Evolutionary conservation across 108 stramenopile genomes (phyloP).

Genomic region (Discostella pseudostelligera): DNA sequence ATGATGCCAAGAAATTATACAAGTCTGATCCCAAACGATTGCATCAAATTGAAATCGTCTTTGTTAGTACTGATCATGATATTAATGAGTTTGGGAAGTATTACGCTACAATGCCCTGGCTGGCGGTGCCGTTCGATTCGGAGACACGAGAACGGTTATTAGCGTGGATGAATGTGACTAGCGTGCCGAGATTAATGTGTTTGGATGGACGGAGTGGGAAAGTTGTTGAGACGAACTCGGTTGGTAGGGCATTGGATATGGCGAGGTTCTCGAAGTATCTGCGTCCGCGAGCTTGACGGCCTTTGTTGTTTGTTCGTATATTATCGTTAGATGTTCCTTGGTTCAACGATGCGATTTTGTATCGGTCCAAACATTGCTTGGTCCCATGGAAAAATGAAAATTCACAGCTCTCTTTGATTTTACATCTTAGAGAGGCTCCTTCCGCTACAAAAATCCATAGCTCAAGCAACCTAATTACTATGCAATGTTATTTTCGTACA

Average conservation of each 20-base stretch:
- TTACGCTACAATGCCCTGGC: conserved; percentile 80
- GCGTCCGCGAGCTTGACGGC: too few relatives aligned
- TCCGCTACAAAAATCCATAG: too few relatives aligned
- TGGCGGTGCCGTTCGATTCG: conserved; percentile 76
- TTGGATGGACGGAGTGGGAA: conserved; percentile 74
- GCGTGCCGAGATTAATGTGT: conserved; percentile 75
- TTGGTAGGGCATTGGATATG: conserved; percentile 69
- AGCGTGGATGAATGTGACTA: conserved; percentile 57
- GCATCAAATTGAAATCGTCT: conserved; percentile 76
- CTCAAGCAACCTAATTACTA: not conserved
- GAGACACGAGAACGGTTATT: conserved; percentile 66
- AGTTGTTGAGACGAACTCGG: conserved; percentile 71
- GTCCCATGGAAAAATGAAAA: too few relatives aligned
- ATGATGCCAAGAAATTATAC: conserved; percentile 31
- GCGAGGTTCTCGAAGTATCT: conserved; percentile 22
- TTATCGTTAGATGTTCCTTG: too few relatives aligned
- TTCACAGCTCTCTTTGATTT: too few relatives aligned
- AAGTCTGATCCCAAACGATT: conserved; percentile 29
- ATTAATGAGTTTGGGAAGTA: conserved; percentile 70
- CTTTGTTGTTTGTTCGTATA: too few relatives aligned
- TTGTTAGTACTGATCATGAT: conserved; percentile 80
- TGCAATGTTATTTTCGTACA: too few relatives aligned
- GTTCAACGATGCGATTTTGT: too few relatives aligned
- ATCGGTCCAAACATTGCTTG: too few relatives aligned
- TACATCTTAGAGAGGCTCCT: too few relatives aligned